Conservation (phyloP, 306 rosid genomes). For the Canavalia ensiformis region DNA sequence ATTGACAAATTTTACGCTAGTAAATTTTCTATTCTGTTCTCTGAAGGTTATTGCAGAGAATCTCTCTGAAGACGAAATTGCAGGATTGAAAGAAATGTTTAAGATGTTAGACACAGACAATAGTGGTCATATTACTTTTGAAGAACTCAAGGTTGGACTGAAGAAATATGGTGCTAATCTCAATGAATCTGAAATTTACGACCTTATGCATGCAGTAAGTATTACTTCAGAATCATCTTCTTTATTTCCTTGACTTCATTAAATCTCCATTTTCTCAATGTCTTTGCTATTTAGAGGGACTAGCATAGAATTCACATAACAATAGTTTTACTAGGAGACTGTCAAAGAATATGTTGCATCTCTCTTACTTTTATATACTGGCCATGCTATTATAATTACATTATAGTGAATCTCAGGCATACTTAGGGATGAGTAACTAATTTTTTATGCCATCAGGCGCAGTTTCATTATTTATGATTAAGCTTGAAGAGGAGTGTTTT, state of each 20-base stretch:
- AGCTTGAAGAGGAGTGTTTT: not conserved
- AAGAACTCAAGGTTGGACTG: conserved; percentile 86
- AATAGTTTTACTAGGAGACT: not conserved
- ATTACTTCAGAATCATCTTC: conserved; percentile 19
- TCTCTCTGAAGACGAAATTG: conserved; percentile 89
- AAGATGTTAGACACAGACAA: conserved; percentile 79
- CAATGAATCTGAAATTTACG: conserved; percentile 77
- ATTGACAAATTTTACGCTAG: conserved; percentile 12
- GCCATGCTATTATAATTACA: not conserved
- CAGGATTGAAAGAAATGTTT: conserved; percentile 89
- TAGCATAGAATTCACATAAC: not conserved
- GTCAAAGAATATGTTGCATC: not conserved
- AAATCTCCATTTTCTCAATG: not conserved
- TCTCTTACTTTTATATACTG: not conserved
- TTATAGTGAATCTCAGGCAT: not conserved
- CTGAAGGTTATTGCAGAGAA: conserved; percentile 85
- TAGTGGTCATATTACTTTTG: conserved; percentile 88
- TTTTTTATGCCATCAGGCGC: not conserved
- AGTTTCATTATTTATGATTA: not conserved
- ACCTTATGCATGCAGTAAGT: conserved; percentile 89
- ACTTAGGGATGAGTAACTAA: not conserved
- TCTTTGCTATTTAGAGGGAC: not conserved
- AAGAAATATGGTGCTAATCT: conserved; percentile 81
- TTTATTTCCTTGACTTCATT: conserved; percentile 6
- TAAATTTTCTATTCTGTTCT: conserved; percentile 32